A percentile compares a stretch with the other conserved stretches of the same genome.
Evolutionary conservation across 2,329 filamentous ascomycete species (phyloP).

Genomic region (Escovopsis sp.): DNA sequence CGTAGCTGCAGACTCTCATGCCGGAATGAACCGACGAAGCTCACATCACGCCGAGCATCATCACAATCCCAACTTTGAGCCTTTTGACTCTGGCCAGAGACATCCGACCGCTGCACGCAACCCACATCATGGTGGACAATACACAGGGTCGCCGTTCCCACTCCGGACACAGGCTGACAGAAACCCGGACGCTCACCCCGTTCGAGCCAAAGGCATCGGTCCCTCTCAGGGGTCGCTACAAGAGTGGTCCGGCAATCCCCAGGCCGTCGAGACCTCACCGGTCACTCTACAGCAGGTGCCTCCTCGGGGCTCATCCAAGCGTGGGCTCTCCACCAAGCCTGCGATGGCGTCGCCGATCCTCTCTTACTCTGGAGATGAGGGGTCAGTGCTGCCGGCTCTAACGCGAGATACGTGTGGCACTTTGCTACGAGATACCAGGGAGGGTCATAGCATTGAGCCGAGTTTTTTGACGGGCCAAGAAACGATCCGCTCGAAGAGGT

Average conservation of each 20-base stretch:
- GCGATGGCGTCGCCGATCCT: background rate
- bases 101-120: too few species aligned
- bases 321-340: background rate
- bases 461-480: background rate
- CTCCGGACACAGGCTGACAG: too few species aligned
- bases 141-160: too few species aligned
- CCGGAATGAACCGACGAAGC: too few species aligned
- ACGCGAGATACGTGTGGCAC: background rate
- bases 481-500: background rate
- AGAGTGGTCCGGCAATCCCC: background rate
- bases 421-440: background rate
- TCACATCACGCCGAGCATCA: too few species aligned
- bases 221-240: background rate
- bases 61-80: too few species aligned
- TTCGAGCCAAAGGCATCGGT: background rate
- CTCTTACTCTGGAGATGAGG: background rate
- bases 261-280: constrained; percentile 1
- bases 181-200: background rate
- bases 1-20: too few species aligned
- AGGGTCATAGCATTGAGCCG: background rate
- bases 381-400: background rate
- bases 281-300: constrained; percentile 5
- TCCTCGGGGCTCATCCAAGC: constrained; percentile 9
- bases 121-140: too few species aligned
- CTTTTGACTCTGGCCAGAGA: too few species aligned